Conservation (phyloP, 1,139 yeast species). For the Tardiomyces blankii region DNA sequence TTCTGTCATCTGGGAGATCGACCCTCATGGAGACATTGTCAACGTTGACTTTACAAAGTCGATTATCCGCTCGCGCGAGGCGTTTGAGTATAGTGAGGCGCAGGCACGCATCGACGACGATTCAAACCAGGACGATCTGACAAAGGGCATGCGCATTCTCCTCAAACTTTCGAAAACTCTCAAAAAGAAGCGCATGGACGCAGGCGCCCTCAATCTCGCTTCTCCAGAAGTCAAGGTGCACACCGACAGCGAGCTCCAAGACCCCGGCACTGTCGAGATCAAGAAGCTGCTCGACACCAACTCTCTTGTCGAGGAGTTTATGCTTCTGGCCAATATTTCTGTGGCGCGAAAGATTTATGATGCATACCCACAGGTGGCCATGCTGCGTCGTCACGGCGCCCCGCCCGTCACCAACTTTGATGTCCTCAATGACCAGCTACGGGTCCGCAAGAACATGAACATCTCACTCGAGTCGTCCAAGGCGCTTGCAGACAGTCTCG, state of each 20-base stretch:
- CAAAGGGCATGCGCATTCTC: constrained; percentile 80
- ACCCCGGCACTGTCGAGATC: constrained; percentile 92
- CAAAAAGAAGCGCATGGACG: constrained; percentile 76
- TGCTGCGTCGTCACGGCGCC: constrained; percentile 87
- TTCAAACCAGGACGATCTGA: constrained; percentile 69
- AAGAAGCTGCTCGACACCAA: constrained; percentile 83
- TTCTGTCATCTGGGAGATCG: constrained; percentile 92
- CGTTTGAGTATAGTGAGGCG: constrained; percentile 91
- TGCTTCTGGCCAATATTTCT: constrained; percentile 93
- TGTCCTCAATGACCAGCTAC: constrained; percentile 73
- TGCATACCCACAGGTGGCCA: constrained; percentile 94
- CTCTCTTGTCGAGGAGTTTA: constrained; percentile 94
- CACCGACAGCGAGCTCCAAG: constrained; percentile 94
- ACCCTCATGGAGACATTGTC: constrained; percentile 78
- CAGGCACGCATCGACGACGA: constrained; percentile 82
- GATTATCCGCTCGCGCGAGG: constrained; percentile 82
- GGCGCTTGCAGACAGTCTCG: constrained; percentile 89
- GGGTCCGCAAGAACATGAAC: constrained; percentile 62
- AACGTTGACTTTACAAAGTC: constrained; percentile 76
- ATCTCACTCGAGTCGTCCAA: constrained; percentile 79
- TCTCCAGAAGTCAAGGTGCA: constrained; percentile 98
- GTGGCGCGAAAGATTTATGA: constrained; percentile 90
- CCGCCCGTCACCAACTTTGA: constrained; percentile 96
- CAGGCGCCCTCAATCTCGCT: constrained; percentile 94
- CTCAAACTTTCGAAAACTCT: constrained; percentile 68